Evolutionary conservation across 225 moss, liverwort and hornwort species (phyloP).

Genomic region (Bryum argenteum): DNA sequence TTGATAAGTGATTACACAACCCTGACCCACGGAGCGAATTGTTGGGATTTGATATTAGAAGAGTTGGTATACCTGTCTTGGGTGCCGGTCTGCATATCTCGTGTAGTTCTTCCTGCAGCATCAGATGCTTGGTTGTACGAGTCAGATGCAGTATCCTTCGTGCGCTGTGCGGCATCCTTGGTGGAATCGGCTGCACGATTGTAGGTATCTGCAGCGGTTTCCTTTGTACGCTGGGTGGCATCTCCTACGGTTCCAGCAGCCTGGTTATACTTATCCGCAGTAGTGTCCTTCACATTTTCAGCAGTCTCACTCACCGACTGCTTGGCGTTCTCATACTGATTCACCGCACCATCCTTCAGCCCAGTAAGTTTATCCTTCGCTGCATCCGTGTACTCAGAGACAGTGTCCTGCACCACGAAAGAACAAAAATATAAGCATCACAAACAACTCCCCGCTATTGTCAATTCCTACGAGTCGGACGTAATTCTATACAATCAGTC

Average conservation of each 20-base stretch:
- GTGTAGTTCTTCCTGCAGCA: constrained; percentile 14
- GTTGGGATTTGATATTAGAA: background rate
- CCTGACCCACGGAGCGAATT: background rate
- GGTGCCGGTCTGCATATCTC: constrained; percentile 20
- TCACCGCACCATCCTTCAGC: constrained; percentile 35
- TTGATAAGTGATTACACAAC: no score
- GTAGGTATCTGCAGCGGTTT: constrained; percentile 26
- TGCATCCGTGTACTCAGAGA: constrained; percentile 43
- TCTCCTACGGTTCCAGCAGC: constrained; percentile 29
- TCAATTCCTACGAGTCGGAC: no score
- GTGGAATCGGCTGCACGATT: constrained; percentile 34
- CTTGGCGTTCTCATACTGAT: constrained; percentile 29
- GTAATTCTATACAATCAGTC: no score
- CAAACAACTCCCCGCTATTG: no score
- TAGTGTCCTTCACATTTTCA: constrained; percentile 31
- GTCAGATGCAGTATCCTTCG: constrained; percentile 19
- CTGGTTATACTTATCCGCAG: constrained; percentile 34
- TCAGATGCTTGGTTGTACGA: constrained; percentile 2
- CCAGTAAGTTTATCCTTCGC: constrained; percentile 41
- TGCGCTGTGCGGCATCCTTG: constrained; percentile 23
- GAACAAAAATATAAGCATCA: background rate
- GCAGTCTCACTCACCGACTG: constrained; percentile 40
- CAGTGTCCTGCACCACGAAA: constrained; percentile 30
- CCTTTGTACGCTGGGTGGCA: constrained; percentile 29
- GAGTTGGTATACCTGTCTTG: background rate